Percentiles rank a stretch among this genome's conserved stretches.
Conservation (phyloP, 2,329 filamentous ascomycete genomes). For the Ceratocystis ficicola region DNA sequence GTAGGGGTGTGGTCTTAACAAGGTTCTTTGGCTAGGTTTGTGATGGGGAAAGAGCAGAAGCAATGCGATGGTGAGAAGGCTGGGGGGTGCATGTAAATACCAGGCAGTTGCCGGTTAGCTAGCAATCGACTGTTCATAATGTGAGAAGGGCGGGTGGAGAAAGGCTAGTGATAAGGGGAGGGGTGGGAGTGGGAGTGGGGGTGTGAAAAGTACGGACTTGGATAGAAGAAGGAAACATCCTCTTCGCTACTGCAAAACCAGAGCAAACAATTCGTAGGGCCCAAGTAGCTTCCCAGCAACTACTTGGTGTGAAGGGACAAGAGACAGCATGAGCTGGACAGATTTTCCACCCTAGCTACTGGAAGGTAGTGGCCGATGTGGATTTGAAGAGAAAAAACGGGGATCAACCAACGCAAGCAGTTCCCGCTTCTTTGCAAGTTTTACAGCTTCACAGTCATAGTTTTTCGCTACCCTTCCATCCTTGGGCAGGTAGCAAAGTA, state of each 20-base stretch:
- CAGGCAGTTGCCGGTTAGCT: background rate
- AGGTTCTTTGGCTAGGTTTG: background rate
- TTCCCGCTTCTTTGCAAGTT: background rate
- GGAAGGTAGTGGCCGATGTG: background rate
- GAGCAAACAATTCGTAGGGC: background rate
- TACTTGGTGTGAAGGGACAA: background rate
- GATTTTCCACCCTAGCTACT: background rate
- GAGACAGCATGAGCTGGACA: background rate
- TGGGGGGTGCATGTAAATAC: background rate
- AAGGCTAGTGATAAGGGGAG: constrained; percentile 1
- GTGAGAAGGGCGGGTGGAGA: background rate
- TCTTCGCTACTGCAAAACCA: background rate
- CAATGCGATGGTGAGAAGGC: background rate
- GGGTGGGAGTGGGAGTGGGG: background rate
- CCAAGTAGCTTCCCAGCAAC: background rate
- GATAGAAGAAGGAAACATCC: constrained; percentile 2
- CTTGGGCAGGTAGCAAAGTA: too few species aligned
- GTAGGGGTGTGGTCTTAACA: background rate
- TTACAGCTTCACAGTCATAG: constrained; percentile 5
- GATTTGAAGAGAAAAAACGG: constrained; percentile 6
- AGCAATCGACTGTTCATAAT: background rate
- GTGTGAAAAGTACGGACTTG: background rate
- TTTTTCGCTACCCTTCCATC: too few species aligned
- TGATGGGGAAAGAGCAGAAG: background rate
- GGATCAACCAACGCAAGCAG: constrained; percentile 9